A percentile compares a stretch with the other conserved stretches of the same genome.
Evolutionary conservation across 192 early-diverging fungal species (phyloP).

Genomic region (Backusella morwellensis): DNA sequence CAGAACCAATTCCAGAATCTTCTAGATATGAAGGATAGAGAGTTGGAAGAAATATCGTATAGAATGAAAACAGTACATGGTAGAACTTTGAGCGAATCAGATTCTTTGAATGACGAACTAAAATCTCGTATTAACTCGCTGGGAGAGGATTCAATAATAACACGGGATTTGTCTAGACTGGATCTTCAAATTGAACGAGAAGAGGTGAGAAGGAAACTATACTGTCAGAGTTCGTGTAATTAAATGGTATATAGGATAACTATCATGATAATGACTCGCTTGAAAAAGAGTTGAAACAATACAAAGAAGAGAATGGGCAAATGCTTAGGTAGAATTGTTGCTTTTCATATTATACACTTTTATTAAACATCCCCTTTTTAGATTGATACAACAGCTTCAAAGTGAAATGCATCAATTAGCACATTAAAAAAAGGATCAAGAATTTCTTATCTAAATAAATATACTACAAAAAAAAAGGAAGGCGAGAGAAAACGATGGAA

Average conservation of each 20-base stretch:
- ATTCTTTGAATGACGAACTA: background rate
- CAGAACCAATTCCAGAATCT: slow-evolving; percentile 29
- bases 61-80: slow-evolving; percentile 22
- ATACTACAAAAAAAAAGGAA: too few species aligned
- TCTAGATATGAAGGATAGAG: slow-evolving; percentile 23
- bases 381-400: slow-evolving; percentile 7
- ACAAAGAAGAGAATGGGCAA: slow-evolving; percentile 18
- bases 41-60: background rate
- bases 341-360: background rate
- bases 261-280: slow-evolving; percentile 5
- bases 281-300: background rate
- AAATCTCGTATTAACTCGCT: background rate
- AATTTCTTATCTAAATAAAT: background rate
- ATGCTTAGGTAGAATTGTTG: slow-evolving; percentile 8
- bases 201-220: background rate
- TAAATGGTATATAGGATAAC: background rate
- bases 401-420: slow-evolving; percentile 1
- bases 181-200: background rate
- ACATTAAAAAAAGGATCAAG: background rate
- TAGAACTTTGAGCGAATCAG: slow-evolving; percentile 13
- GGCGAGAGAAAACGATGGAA: background rate
- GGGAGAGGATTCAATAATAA: background rate
- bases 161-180: background rate
- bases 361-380: background rate
- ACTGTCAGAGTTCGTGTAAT: background rate